These are phyloP conservation scores for Nicotiana obtusifolia DNA, from an alignment of 257 asterid genomes.

Conservation along the genomic window DNA sequence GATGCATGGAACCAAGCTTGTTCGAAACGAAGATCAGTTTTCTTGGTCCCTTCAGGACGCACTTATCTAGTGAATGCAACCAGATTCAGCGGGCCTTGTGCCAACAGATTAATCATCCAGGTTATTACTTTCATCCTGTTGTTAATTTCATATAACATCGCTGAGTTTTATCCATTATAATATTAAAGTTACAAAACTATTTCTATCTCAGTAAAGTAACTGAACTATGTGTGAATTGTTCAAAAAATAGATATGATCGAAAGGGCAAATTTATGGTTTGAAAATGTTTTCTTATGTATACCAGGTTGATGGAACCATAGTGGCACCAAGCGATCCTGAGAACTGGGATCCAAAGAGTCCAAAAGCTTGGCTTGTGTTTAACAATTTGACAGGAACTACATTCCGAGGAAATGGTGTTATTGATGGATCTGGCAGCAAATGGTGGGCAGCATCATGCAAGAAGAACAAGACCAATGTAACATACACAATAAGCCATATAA, in stretches of 20 bases:
- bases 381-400: conserved; percentile 42
- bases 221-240: not conserved
- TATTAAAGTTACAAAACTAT: not conserved
- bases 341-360: conserved; percentile 74
- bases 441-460: conserved; percentile 99
- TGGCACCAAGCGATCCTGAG: conserved; percentile 81
- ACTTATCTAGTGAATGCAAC: conserved; percentile 71
- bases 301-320: conserved; percentile 83
- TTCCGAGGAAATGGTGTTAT: conserved; percentile 88
- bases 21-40: conserved; percentile 46
- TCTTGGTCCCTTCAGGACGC: conserved; percentile 63
- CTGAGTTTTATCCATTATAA: not conserved
- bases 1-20: conserved; percentile 89
- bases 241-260: not conserved
- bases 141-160: not conserved
- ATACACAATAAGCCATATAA: not conserved
- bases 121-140: conserved; percentile 19
- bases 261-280: not conserved
- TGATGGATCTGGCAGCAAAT: conserved; percentile 92
- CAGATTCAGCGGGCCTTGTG: conserved; percentile 80
- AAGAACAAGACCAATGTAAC: conserved; percentile 70
- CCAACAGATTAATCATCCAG: conserved; percentile 57
- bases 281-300: not conserved
- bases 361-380: conserved; percentile 67
- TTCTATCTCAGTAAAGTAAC: not conserved